Conservation (phyloP, 1,139 yeast species). For the Saccharomyces hybrid region DNA sequence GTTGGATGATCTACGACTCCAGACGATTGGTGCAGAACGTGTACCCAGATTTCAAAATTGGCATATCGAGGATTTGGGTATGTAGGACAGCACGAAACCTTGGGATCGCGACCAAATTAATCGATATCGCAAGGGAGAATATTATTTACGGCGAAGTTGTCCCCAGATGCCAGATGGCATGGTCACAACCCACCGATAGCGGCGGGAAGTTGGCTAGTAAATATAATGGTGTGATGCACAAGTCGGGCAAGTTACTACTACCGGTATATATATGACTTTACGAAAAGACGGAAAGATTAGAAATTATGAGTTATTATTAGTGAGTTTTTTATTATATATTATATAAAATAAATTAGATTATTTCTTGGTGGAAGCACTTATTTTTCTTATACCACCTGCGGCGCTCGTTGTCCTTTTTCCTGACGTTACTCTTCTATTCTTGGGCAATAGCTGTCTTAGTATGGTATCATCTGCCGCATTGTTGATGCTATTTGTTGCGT, state of each 20-base stretch:
- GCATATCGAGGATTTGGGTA: slow-evolving; percentile 32
- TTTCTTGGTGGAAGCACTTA: slow-evolving; percentile 28
- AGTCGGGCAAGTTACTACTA: slow-evolving; percentile 27
- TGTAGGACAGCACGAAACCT: slow-evolving; percentile 22
- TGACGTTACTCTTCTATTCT: slow-evolving; percentile 26
- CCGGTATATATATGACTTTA: slow-evolving; percentile 26
- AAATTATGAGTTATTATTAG: slow-evolving; percentile 2
- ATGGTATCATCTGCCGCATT: slow-evolving; percentile 11
- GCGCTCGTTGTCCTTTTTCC: slow-evolving; percentile 30
- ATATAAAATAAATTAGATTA: slow-evolving; percentile 5
- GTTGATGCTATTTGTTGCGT: slow-evolving; percentile 3
- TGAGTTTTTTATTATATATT: background rate
- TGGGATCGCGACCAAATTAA: slow-evolving; percentile 26
- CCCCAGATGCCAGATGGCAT: slow-evolving; percentile 25
- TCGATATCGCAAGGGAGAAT: slow-evolving; percentile 26
- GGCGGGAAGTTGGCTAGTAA: slow-evolving; percentile 29
- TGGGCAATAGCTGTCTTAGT: slow-evolving; percentile 27
- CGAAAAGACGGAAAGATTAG: background rate
- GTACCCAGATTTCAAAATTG: slow-evolving; percentile 22
- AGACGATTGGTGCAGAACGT: slow-evolving; percentile 23
- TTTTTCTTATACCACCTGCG: slow-evolving; percentile 30
- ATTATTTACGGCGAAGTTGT: slow-evolving; percentile 16
- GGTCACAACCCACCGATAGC: slow-evolving; percentile 33
- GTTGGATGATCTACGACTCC: slow-evolving; percentile 30
- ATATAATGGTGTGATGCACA: slow-evolving; percentile 27